Percentiles rank a stretch among this genome's conserved stretches.
Evolutionary conservation across 1,284 basidiomycete genomes (phyloP).

Genomic region (Sanghuangporus baumii): DNA sequence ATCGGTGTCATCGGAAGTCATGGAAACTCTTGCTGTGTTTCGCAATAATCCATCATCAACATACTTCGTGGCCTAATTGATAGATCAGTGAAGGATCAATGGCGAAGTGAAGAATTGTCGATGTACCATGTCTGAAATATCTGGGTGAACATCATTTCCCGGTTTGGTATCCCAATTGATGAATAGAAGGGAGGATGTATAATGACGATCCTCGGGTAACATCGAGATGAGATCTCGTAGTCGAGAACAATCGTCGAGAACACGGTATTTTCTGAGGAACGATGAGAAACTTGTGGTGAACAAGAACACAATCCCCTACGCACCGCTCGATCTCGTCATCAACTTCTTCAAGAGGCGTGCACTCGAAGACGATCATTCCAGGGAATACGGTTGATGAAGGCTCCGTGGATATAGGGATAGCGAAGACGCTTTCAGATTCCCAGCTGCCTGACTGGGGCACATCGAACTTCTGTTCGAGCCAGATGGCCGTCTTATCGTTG

Average conservation of each 20-base stretch:
- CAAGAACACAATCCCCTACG: constrained; percentile 17
- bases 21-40: constrained; percentile 37
- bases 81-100: not conserved
- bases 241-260: constrained; percentile 65
- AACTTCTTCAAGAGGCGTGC: constrained; percentile 55
- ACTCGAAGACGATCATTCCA: constrained; percentile 67
- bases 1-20: constrained; percentile 53
- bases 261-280: constrained; percentile 55
- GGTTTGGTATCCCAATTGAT: constrained; percentile 51
- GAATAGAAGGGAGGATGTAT: constrained; percentile 51
- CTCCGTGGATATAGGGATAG: constrained; percentile 38
- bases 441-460: constrained; percentile 57
- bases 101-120: constrained; percentile 19
- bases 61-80: constrained; percentile 39
- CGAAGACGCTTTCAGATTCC: constrained; percentile 51
- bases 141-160: constrained; percentile 30
- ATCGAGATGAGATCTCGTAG: constrained; percentile 54
- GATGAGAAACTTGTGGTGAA: not conserved
- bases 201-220: constrained; percentile 48
- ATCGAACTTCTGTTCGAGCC: constrained; percentile 68
- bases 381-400: constrained; percentile 36
- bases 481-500: constrained; percentile 68
- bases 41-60: constrained; percentile 38
- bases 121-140: constrained; percentile 48
- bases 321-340: constrained; percentile 63